Evolutionary conservation across 192 early-diverging fungal genomes (phyloP).

Genomic region (Backusella liffmaniae): DNA sequence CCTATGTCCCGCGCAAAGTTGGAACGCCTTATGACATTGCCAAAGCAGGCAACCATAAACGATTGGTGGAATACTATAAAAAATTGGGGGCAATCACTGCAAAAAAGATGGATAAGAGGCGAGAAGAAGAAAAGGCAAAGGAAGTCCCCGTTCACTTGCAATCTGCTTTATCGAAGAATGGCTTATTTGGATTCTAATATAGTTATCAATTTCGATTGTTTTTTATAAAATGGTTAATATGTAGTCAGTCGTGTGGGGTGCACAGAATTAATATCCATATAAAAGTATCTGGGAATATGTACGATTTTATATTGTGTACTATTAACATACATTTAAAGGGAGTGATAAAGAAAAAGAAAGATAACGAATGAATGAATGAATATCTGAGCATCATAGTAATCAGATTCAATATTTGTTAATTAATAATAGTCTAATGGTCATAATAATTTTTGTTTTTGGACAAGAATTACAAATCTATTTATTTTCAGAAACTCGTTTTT

Average conservation of each 20-base stretch:
- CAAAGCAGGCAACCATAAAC: slow-evolving; percentile 24
- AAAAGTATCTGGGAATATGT: not conserved
- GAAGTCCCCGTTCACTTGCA: slow-evolving; percentile 28
- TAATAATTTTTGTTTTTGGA: not conserved
- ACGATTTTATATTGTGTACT: not conserved
- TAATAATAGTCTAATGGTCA: not conserved
- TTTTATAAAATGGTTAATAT: not conserved
- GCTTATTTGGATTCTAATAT: slow-evolving; percentile 26
- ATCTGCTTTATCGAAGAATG: slow-evolving; percentile 25
- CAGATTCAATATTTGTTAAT: not conserved
- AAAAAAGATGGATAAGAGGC: slow-evolving; percentile 32
- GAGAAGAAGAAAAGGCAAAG: slow-evolving; percentile 31
- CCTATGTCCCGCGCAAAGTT: slow-evolving; percentile 29
- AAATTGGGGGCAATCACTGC: slow-evolving; percentile 22
- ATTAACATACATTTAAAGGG: not conserved
- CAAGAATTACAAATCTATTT: not conserved
- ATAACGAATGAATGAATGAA: not conserved
- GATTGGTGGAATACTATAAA: slow-evolving; percentile 34
- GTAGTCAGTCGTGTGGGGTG: not conserved
- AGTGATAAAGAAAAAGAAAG: not conserved
- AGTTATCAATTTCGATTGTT: not conserved
- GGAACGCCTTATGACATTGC: slow-evolving; percentile 34
- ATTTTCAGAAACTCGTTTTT: not conserved
- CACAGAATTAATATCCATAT: not conserved
- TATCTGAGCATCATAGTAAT: not conserved